Conservation (phyloP, 371 early-diverging fungal species). For the Zychaea mexicana region DNA sequence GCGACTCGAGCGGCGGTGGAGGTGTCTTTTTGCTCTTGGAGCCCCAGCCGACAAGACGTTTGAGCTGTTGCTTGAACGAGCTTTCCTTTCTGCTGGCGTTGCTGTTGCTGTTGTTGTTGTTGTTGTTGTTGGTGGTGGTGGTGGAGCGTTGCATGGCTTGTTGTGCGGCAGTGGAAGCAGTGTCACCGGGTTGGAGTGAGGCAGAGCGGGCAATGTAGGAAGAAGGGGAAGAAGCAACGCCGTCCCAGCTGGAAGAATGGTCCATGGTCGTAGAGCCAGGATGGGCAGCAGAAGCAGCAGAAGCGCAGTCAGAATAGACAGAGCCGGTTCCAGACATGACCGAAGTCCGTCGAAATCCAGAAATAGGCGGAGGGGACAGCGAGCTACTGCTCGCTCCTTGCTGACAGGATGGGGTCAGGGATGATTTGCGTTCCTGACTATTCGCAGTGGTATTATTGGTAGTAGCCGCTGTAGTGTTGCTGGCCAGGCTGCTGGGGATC, state of each 20-base stretch:
- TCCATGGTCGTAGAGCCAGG: slow-evolving; percentile 5
- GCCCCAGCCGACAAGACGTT: slow-evolving; percentile 50
- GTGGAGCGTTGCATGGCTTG: slow-evolving; percentile 13
- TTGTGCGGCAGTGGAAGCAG: slow-evolving; percentile 3
- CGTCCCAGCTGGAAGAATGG: slow-evolving; percentile 10
- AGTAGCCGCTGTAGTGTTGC: not conserved
- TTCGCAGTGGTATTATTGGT: not conserved
- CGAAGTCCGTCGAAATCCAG: slow-evolving; percentile 26
- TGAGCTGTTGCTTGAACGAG: slow-evolving; percentile 40
- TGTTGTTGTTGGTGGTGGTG: slow-evolving; percentile 10
- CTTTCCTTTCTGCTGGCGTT: too few relatives aligned
- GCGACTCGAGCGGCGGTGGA: slow-evolving; percentile 8
- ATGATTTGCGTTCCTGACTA: slow-evolving; percentile 35
- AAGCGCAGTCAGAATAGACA: slow-evolving; percentile 13
- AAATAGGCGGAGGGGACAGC: slow-evolving; percentile 34
- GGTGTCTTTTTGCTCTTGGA: slow-evolving; percentile 21
- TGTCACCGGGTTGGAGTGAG: slow-evolving; percentile 15
- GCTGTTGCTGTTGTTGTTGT: slow-evolving; percentile 19
- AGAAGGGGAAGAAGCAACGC: not conserved
- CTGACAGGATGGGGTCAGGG: slow-evolving; percentile 22
- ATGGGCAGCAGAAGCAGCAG: not conserved
- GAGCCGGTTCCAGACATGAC: slow-evolving; percentile 20
- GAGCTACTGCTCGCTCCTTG: slow-evolving; percentile 16
- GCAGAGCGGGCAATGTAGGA: slow-evolving; percentile 6
- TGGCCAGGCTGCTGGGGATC: slow-evolving; percentile 10